These are phyloP conservation scores for Saksenaea oblongispora DNA, from an alignment of 371 early-diverging fungal genomes.

Conservation along the genomic window DNA sequence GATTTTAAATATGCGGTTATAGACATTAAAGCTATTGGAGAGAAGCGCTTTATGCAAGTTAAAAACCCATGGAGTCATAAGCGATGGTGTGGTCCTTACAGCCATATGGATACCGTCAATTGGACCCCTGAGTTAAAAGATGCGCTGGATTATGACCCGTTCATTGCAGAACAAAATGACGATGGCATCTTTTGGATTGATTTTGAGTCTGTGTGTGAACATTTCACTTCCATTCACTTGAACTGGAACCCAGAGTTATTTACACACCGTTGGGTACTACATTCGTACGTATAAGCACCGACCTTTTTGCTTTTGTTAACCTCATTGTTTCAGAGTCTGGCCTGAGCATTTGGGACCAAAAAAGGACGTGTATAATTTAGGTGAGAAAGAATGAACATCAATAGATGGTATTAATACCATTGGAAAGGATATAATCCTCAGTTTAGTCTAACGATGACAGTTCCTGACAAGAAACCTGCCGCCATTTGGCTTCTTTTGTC, in stretches of 20 bases:
- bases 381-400: neutral
- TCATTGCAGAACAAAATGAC: conserved; percentile 62
- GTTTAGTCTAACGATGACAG: conserved; percentile 62
- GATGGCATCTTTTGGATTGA: conserved; percentile 90
- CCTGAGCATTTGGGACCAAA: conserved; percentile 62
- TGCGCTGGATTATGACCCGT: conserved; percentile 72
- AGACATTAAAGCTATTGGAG: conserved; percentile 36
- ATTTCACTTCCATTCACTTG: conserved; percentile 85
- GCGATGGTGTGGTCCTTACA: conserved; percentile 84
- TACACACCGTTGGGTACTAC: conserved; percentile 60
- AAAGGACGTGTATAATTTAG: conserved; percentile 66
- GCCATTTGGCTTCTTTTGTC: conserved; percentile 81
- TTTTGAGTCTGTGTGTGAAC: conserved; percentile 73
- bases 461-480: conserved; percentile 54
- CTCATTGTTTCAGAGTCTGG: conserved; percentile 54
- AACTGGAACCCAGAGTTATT: conserved; percentile 88
- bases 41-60: conserved; percentile 54
- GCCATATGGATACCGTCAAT: conserved; percentile 65
- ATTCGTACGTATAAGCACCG: conserved; percentile 41
- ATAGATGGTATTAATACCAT: neutral
- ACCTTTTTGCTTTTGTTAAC: neutral
- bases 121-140: conserved; percentile 76
- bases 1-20: neutral
- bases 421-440: conserved; percentile 74
- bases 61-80: conserved; percentile 93